Conservation (phyloP, 345 rosid species). For the Citrus maxima region DNA sequence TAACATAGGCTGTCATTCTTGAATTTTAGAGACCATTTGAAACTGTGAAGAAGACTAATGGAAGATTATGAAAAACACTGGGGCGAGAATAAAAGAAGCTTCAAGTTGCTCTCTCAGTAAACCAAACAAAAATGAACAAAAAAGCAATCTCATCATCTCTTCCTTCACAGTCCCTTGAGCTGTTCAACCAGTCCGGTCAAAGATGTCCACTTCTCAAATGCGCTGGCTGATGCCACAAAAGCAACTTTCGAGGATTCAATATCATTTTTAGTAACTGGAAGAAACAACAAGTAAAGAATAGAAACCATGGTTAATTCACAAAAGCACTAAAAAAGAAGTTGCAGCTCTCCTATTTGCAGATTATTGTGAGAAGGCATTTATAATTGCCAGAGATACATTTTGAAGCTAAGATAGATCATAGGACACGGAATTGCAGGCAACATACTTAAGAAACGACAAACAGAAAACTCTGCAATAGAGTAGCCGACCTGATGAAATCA, state of each 20-base stretch:
- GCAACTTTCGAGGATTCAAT: constrained; percentile 72
- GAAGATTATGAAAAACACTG: background rate
- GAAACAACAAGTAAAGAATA: background rate
- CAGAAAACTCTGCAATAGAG: background rate
- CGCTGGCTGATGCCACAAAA: constrained; percentile 72
- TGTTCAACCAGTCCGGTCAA: constrained; percentile 64
- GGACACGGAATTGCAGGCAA: background rate
- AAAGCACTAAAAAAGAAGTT: background rate
- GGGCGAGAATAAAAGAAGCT: background rate
- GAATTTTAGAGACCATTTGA: background rate
- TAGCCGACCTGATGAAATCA: constrained; percentile 71
- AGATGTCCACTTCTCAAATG: constrained; percentile 77
- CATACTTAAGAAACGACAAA: background rate
- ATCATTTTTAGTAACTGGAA: constrained; percentile 66
- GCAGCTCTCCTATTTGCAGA: background rate
- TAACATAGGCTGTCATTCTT: background rate
- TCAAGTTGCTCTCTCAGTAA: background rate
- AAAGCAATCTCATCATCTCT: background rate
- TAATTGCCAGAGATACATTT: background rate
- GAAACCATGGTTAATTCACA: constrained; percentile 1
- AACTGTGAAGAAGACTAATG: background rate
- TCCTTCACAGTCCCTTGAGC: constrained; percentile 62
- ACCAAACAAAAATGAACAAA: background rate
- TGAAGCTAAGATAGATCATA: background rate
- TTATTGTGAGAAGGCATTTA: background rate